Percentiles rank a stretch among this genome's conserved stretches.
phyloP scores from a whole-genome alignment of 225 moss, liverwort and hornwort species.

The Pleurozium schreberi region DNA sequence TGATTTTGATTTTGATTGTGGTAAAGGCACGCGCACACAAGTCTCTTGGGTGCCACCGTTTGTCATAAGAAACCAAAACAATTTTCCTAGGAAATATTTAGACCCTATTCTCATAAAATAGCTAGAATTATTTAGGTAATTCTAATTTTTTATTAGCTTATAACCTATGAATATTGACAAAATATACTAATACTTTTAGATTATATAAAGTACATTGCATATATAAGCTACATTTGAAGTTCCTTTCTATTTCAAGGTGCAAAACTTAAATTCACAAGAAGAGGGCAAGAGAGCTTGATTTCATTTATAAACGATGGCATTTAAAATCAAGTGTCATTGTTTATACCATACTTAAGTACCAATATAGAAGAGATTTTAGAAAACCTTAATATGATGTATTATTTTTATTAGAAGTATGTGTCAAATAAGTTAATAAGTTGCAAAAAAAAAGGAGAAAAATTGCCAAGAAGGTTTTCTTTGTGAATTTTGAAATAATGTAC shows the following conservation, averaged over 20 bases:
- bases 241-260: background rate
- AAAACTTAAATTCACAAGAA: background rate
- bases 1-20: too few species aligned
- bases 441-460: background rate
- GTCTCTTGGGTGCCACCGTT: background rate
- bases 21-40: too few species aligned
- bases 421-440: background rate
- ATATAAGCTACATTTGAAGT: background rate
- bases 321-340: background rate
- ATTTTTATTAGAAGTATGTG: background rate
- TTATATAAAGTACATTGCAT: background rate
- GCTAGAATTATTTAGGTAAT: too few species aligned
- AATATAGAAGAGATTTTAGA: background rate
- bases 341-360: background rate
- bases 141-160: background rate
- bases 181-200: background rate
- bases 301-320: background rate
- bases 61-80: background rate
- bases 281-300: background rate
- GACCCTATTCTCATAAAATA: too few species aligned
- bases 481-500: background rate
- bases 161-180: background rate
- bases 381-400: background rate
- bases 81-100: background rate
- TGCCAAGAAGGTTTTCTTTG: too few species aligned